Evolutionary conservation across 2,329 filamentous ascomycete genomes (phyloP), one percentile per base, ranked within the genome.

Genomic region (Monilinia polystroma): DNA sequence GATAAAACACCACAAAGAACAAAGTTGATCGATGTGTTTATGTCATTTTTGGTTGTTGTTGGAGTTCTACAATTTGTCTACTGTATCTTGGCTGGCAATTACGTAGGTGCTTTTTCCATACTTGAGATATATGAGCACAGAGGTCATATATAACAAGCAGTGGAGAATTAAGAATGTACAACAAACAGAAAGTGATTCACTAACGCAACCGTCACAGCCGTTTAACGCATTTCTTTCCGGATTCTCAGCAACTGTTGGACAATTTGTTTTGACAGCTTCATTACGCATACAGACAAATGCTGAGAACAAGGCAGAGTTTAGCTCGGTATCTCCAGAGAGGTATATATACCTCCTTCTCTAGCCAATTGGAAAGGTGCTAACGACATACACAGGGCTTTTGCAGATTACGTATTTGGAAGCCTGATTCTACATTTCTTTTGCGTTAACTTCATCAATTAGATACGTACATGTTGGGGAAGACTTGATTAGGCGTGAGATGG

Each of bases 171-270:
- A 12, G 14, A 7, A 4, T 2, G 18, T 41, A 18, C 14, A 29
- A n/a, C 14, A 1, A 38, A 16, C n/a, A 52, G 26, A 62, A 47
- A 8, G 14, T 14, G 7, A 18, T 57, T 23, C 53, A 49, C 64
- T 66, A 62, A 66, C 38, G n/a, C 12, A 32, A 64, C 18, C 11
- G 20, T 56, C 7, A 32, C 71, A 98, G 94, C 95, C 95, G 12
- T 99, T 99, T 84, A 99, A 99, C 79, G 95, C 96, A 71, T 99
- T 99, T 82, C 87, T 99, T 43, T 92, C 93, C 43, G 96, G 95
- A 58, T 99, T 99, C 82, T 89, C 87, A 69, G 92, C 94, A 20
- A 95, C 94, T 1, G 94, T 99, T 70, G 95, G 95, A 69, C 95
- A 99, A 78, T 99, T 99, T 78, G 95, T 99, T 70, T 87, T 99